Conservation (phyloP, 768 basidiomycete genomes). For the Leucocoprinus birnbaumii region DNA sequence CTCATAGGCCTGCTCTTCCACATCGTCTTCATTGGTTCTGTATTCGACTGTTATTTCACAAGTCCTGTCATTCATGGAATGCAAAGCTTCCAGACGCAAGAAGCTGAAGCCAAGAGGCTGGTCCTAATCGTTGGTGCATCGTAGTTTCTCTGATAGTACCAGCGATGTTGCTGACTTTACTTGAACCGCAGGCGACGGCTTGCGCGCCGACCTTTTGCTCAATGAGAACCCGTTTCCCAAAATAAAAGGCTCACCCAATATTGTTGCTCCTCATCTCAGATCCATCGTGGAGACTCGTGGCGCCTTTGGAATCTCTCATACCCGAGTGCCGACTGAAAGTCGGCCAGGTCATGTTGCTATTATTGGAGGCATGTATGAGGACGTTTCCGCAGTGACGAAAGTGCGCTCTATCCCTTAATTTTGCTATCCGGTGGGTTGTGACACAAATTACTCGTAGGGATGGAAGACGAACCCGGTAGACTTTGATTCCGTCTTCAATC, state of each 20-base stretch:
- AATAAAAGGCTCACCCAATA: constrained; percentile 46
- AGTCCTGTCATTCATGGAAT: constrained; percentile 82
- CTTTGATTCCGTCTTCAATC: constrained; percentile 89
- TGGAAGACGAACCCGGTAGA: constrained; percentile 89
- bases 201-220: constrained; percentile 80
- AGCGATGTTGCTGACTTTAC: not conserved
- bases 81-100: constrained; percentile 45
- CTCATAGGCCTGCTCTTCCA: constrained; percentile 74
- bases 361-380: constrained; percentile 93
- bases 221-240: constrained; percentile 56
- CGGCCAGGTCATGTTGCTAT: constrained; percentile 88
- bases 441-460: constrained; percentile 42
- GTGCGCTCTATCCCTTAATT: constrained; percentile 29
- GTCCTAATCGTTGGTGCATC: constrained; percentile 75
- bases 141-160: not conserved
- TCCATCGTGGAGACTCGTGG: constrained; percentile 65
- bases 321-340: constrained; percentile 84
- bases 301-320: constrained; percentile 83
- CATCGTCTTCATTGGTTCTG: constrained; percentile 64
- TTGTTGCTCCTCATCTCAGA: constrained; percentile 74
- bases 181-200: constrained; percentile 61
- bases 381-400: constrained; percentile 85
- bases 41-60: constrained; percentile 88
- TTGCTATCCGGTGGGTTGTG: not conserved
- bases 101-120: constrained; percentile 62